Evolutionary conservation across 257 asterid species (phyloP).

Genomic region (Nicotiana tomentosiformis): DNA sequence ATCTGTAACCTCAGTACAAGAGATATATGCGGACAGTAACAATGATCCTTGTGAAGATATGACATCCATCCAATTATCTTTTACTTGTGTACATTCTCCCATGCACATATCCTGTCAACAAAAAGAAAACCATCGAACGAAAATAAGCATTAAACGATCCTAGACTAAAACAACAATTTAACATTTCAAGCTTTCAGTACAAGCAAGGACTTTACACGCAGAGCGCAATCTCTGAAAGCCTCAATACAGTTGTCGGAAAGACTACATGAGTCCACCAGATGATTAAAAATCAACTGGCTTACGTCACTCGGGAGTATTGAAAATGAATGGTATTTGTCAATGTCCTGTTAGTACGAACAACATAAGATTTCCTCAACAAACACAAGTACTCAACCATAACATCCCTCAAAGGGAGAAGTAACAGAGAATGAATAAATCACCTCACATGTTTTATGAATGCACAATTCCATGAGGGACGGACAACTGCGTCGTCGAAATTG

Average conservation of each 20-base stretch:
- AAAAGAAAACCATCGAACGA: background rate
- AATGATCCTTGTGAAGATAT: slow-evolving; percentile 81
- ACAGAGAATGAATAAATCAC: slow-evolving; percentile 30
- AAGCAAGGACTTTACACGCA: slow-evolving; percentile 47
- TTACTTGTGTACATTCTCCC: slow-evolving; percentile 60
- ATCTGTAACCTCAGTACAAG: slow-evolving; percentile 74
- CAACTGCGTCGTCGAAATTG: slow-evolving; percentile 36
- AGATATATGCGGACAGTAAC: slow-evolving; percentile 69
- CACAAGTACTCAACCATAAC: background rate
- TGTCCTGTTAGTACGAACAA: slow-evolving; percentile 44
- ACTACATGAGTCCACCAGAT: slow-evolving; percentile 61
- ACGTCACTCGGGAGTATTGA: slow-evolving; percentile 81
- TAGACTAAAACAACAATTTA: background rate
- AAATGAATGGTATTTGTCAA: slow-evolving; percentile 49
- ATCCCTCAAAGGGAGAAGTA: background rate
- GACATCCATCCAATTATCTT: slow-evolving; percentile 78
- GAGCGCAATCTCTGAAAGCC: slow-evolving; percentile 89
- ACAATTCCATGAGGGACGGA: slow-evolving; percentile 79
- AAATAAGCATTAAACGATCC: background rate
- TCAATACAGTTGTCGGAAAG: slow-evolving; percentile 50
- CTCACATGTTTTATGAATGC: slow-evolving; percentile 63
- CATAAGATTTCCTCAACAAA: slow-evolving; percentile 5
- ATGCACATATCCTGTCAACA: slow-evolving; percentile 69
- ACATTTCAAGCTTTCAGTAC: background rate
- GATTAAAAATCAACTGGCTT: slow-evolving; percentile 81